Conservation (phyloP, 1,284 basidiomycete genomes). For the Cutaneotrichosporon sp. region DNA sequence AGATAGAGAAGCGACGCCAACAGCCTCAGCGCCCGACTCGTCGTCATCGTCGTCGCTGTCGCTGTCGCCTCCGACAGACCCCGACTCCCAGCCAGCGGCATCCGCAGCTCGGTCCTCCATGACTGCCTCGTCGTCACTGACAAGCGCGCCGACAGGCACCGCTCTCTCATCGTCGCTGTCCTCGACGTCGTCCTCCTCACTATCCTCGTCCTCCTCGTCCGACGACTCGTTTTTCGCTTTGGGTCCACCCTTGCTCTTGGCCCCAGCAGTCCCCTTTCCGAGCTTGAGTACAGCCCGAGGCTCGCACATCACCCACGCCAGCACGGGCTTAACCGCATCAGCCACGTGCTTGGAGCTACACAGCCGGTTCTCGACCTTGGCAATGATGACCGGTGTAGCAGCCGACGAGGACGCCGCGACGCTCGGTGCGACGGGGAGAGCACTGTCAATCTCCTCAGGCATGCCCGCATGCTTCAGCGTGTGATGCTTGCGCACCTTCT, state of each 20-base stretch:
- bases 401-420: constrained; percentile 26
- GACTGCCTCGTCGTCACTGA: constrained; percentile 20
- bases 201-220: constrained; percentile 3
- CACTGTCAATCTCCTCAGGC: constrained; percentile 46
- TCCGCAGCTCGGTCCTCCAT: constrained; percentile 46
- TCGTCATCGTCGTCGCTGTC: constrained; percentile 48
- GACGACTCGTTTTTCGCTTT: constrained; percentile 4
- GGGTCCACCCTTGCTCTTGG: constrained; percentile 15
- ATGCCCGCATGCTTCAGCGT: constrained; percentile 39
- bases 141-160: constrained; percentile 6
- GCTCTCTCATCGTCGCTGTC: constrained; percentile 2
- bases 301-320: constrained; percentile 51
- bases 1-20: background rate
- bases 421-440: constrained; percentile 16
- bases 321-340: constrained; percentile 55
- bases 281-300: constrained; percentile 38
- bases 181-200: constrained; percentile 1
- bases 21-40: constrained; percentile 52
- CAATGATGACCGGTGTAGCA: constrained; percentile 51
- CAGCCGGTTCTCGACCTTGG: constrained; percentile 67
- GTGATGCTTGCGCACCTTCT: constrained; percentile 70
- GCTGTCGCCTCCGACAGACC: constrained; percentile 14
- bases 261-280: constrained; percentile 20
- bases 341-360: constrained; percentile 72
- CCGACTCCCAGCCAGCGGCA: constrained; percentile 60